These are phyloP conservation scores for Protea cynaroides DNA, from an alignment of 164 flowering plant species.

Conservation along the genomic window DNA sequence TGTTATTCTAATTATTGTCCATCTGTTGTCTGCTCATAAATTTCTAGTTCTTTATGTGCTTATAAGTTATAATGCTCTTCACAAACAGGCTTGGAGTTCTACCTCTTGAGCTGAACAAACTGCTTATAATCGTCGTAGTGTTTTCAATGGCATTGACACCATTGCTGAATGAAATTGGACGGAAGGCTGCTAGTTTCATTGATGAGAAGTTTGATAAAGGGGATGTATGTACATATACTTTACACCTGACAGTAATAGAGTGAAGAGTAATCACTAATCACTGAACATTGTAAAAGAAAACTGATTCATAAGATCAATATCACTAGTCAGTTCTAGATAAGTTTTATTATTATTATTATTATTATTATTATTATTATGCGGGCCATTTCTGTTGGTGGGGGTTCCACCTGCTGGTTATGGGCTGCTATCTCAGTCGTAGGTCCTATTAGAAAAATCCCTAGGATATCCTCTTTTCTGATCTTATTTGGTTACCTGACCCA, in stretches of 20 bases:
- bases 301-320: not conserved
- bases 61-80: constrained; percentile 5
- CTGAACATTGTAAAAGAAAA: not conserved
- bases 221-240: constrained; percentile 34
- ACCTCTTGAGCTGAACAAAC: constrained; percentile 96
- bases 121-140: constrained; percentile 94
- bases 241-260: not conserved
- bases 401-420: too few species aligned
- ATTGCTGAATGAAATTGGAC: constrained; percentile 80
- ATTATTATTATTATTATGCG: not conserved
- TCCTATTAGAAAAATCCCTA: not conserved
- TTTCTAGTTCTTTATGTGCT: constrained; percentile 1
- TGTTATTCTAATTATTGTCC: constrained; percentile 2
- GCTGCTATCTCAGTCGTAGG: not conserved
- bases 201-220: constrained; percentile 48
- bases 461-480: not conserved
- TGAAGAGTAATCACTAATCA: too few species aligned
- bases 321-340: not conserved
- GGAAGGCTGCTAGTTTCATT: constrained; percentile 61
- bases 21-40: constrained; percentile 3
- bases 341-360: not conserved
- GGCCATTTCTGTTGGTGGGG: not conserved
- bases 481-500: not conserved
- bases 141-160: constrained; percentile 98
- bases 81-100: constrained; percentile 86